Evolutionary conservation across 2,329 filamentous ascomycete species (phyloP).

Genomic region (Penicillium vulpinum): DNA sequence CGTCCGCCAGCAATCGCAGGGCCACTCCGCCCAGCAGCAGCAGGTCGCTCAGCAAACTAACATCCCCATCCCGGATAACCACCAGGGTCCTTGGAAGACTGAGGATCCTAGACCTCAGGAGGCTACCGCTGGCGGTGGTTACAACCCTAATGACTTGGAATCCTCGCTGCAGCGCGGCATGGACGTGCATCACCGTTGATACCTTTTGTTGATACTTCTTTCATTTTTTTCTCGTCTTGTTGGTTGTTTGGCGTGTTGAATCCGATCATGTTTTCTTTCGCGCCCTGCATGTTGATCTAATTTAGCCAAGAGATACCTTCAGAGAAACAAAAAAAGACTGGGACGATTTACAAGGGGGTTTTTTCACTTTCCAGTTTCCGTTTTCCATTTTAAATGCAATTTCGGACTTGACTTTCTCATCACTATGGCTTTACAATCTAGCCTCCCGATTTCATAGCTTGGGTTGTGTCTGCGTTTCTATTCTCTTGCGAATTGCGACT

Average conservation of each 20-base stretch:
- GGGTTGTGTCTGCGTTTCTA: neutral
- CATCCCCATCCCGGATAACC: constrained; percentile 64
- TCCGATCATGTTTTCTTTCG: constrained; percentile 12
- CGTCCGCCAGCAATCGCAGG: constrained; percentile 54
- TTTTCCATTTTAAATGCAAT: neutral
- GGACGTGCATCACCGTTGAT: constrained; percentile 47
- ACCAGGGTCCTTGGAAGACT: constrained; percentile 55
- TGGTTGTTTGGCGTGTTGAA: constrained; percentile 14
- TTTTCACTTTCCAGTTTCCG: neutral
- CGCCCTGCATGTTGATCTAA: constrained; percentile 27
- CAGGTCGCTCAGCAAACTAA: constrained; percentile 47
- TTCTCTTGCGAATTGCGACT: neutral
- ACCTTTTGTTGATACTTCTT: constrained; percentile 1
- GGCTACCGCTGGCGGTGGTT: constrained; percentile 44
- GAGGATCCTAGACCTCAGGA: constrained; percentile 66
- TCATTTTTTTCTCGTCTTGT: constrained; percentile 4
- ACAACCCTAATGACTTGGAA: constrained; percentile 48
- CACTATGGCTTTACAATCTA: neutral
- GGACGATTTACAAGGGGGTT: constrained; percentile 20
- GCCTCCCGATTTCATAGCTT: neutral
- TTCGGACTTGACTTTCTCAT: neutral
- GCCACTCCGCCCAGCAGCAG: constrained; percentile 42
- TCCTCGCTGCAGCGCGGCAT: constrained; percentile 57
- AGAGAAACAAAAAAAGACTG: constrained; percentile 24
- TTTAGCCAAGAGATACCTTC: constrained; percentile 31